phyloP scores from a whole-genome alignment of 352 stramenopile genomes.

The Elongisporangium senticosum region DNA sequence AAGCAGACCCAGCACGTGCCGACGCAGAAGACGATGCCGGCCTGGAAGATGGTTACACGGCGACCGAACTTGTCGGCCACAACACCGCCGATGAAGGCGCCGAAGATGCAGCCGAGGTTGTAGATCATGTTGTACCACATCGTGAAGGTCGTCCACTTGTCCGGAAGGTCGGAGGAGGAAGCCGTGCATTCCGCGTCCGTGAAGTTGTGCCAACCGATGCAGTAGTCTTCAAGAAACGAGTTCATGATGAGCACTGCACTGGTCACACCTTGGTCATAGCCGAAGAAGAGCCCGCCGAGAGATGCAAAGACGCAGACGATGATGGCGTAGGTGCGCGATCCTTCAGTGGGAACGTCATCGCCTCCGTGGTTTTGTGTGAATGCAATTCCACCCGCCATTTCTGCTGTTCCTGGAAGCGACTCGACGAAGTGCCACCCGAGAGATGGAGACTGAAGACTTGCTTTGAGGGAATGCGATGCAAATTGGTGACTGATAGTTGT shows the following conservation, averaged over 20 bases:
- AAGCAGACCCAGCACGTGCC: constrained; percentile 35
- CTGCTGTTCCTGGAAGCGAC: neutral
- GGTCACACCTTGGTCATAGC: constrained; percentile 33
- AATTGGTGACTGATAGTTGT: neutral
- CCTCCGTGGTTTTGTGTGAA: neutral
- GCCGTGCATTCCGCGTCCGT: constrained; percentile 30
- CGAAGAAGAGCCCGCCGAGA: constrained; percentile 33
- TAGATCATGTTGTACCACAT: constrained; percentile 53
- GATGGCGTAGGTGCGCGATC: constrained; percentile 35
- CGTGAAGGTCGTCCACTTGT: constrained; percentile 43
- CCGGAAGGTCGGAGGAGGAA: constrained; percentile 19
- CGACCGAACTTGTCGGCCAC: constrained; percentile 37
- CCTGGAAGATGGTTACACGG: constrained; percentile 35
- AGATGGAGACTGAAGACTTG: too few species aligned
- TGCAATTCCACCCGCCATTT: neutral
- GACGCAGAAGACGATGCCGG: constrained; percentile 31
- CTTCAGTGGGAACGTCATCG: constrained; percentile 20
- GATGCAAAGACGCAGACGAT: constrained; percentile 36
- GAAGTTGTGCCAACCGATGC: constrained; percentile 31
- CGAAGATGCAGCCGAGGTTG: constrained; percentile 45
- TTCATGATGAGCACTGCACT: constrained; percentile 34
- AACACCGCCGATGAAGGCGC: constrained; percentile 26
- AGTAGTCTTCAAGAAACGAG: constrained; percentile 48
- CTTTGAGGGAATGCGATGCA: neutral
- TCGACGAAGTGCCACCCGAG: neutral